Base-by-base conservation (phyloP, 805 yeast genomes). In the Saturnispora halmiae region DNA sequence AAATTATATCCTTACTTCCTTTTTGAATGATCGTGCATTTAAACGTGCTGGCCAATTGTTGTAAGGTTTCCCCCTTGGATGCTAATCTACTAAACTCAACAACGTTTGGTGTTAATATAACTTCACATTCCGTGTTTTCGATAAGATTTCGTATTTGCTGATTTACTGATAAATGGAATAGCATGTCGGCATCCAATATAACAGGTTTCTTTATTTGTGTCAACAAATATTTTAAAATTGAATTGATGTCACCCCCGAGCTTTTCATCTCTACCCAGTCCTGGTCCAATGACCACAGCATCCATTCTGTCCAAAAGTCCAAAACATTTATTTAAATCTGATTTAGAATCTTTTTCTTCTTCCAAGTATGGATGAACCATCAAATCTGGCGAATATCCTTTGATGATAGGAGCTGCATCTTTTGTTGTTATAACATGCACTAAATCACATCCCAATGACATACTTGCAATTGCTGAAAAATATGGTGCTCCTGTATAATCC, bases 401-500 rank as follows among this genome's bases (percentile, higher is more conserved):
- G 54, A 90, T 86, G 6, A 85, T 79, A 0, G 80, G 63, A 0
- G 84, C 88, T 1, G 96, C 96, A 24, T 65, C 62, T 38, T 64
- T 59, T 49, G 86, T 94, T 63, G 97, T 92, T n/a, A 92, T 70
- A 8, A 90, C 71, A 59, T 90, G 97, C 28, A 90, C 73, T 64
- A 92, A 67, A 56, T 90, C 98, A 40, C 87, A 80, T 1, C 98
- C 98, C 37, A 81, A 69, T 28, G 82, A 61, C 2, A 94, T 83
- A 1, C 94, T 75, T 1, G 95, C 82, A 56, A 82, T 81, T 4
- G 94, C 82, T 27, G 94, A 73, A 58, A 92, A 92, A 60, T 69
- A 92, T 2, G 97, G 97, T 0, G 98, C 98, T 0, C 98, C 98
- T 0, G 96, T 88, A 58, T 87, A 90, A 58, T 90, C 96, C 58